These are phyloP conservation scores for Paramecium biaurelia DNA, from an alignment of 73 alveolate species.

Conservation along the genomic window DNA sequence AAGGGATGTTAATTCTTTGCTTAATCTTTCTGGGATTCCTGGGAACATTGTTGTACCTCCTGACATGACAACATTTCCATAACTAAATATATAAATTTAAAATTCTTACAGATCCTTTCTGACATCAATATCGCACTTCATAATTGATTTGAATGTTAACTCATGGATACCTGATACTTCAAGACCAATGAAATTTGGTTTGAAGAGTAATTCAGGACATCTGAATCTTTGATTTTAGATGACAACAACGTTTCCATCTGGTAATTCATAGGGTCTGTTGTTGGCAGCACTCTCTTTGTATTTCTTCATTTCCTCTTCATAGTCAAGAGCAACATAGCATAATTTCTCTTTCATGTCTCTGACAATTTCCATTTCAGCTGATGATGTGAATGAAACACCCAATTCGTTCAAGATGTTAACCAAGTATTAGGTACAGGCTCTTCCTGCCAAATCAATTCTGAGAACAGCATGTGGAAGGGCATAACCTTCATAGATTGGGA, in stretches of 20 bases:
- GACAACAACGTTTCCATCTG: slow-evolving; percentile 55
- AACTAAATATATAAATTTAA: slow-evolving; percentile 25
- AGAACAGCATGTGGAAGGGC: slow-evolving; percentile 88
- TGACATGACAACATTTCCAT: slow-evolving; percentile 80
- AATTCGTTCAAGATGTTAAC: slow-evolving; percentile 85
- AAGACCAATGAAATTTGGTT: slow-evolving; percentile 79
- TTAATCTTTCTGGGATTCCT: slow-evolving; percentile 88
- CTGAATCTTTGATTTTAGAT: slow-evolving; percentile 69
- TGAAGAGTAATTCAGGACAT: slow-evolving; percentile 88
- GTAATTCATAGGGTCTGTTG: slow-evolving; percentile 54
- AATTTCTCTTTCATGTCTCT: slow-evolving; percentile 68
- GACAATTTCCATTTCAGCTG: slow-evolving; percentile 95
- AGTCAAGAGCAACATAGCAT: slow-evolving; percentile 58
- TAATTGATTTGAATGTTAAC: slow-evolving; percentile 76
- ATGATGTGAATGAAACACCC: slow-evolving; percentile 85
- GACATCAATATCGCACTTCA: slow-evolving; percentile 84
- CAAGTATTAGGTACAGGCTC: slow-evolving; percentile 89
- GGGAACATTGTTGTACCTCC: slow-evolving; percentile 89
- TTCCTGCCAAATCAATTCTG: slow-evolving; percentile 95
- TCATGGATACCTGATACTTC: slow-evolving; percentile 78
- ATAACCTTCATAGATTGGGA: slow-evolving; percentile 98
- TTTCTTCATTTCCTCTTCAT: slow-evolving; percentile 51
- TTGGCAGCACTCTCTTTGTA: slow-evolving; percentile 43
- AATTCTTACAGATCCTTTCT: slow-evolving; percentile 79
- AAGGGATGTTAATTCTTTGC: slow-evolving; percentile 81